These are phyloP conservation scores for Henckelia pumila DNA, from an alignment of 257 asterid genomes.

Conservation along the genomic window DNA sequence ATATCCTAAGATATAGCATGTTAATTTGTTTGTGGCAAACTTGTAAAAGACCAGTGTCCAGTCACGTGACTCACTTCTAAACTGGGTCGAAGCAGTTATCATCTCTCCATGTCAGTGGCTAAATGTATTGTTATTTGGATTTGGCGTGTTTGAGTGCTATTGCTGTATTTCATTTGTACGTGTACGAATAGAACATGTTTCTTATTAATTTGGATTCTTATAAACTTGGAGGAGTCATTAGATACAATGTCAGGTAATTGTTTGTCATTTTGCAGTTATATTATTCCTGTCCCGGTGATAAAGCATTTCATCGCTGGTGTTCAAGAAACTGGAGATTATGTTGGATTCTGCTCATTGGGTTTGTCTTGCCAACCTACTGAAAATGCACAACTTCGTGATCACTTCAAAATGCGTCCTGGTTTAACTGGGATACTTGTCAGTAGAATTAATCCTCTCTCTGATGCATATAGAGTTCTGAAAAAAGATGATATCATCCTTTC, in stretches of 20 bases:
- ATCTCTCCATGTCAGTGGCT: too few species aligned
- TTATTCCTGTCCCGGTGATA: conserved; percentile 94
- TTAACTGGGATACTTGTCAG: conserved; percentile 85
- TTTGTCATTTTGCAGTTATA: conserved; percentile 52
- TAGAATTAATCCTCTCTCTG: conserved; percentile 77
- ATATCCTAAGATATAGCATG: too few species aligned
- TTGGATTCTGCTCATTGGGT: conserved; percentile 92
- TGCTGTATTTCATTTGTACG: neutral
- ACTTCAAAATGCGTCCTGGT: conserved; percentile 65
- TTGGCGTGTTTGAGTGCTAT: neutral
- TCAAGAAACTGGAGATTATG: conserved; percentile 82
- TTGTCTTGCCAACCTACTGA: conserved; percentile 92
- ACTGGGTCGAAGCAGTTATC: too few species aligned
- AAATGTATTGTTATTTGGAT: too few species aligned
- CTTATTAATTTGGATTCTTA: neutral
- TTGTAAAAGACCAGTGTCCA: too few species aligned
- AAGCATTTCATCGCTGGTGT: conserved; percentile 82
- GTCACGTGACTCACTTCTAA: too few species aligned
- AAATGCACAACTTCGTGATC: conserved; percentile 76
- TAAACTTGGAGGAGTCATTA: neutral
- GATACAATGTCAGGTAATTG: neutral
- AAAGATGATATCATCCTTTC: conserved; percentile 87
- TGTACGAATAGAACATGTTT: neutral
- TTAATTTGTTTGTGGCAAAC: too few species aligned
- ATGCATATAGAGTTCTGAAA: conserved; percentile 58